phyloP scores from a whole-genome alignment of 1,139 yeast species.

The Yarrowia galli region DNA sequence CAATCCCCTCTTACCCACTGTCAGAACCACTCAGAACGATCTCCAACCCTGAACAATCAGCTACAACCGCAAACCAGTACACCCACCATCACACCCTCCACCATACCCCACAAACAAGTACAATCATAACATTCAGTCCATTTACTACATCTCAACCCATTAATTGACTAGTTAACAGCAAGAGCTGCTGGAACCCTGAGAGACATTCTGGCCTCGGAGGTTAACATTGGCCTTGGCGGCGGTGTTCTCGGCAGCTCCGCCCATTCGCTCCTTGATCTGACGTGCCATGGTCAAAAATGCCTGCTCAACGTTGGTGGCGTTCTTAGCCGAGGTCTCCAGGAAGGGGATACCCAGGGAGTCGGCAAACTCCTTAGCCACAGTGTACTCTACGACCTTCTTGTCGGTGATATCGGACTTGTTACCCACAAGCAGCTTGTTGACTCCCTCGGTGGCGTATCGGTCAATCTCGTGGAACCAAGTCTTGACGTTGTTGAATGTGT shows the following conservation, averaged over 20 bases:
- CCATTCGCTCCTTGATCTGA: conserved; percentile 96
- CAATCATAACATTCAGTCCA: conserved; percentile 40
- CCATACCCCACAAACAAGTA: not conserved
- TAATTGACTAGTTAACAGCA: conserved; percentile 66
- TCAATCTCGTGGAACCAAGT: conserved; percentile 99
- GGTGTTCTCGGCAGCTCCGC: conserved; percentile 64
- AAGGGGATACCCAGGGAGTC: conserved; percentile 95
- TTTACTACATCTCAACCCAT: conserved; percentile 40
- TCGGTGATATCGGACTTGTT: conserved; percentile 95
- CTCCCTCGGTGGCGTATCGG: conserved; percentile 97
- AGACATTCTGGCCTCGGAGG: conserved; percentile 87
- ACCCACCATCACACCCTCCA: no score
- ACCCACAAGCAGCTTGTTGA: conserved; percentile 93
- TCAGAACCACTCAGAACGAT: no score
- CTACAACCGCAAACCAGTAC: no score
- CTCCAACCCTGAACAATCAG: no score
- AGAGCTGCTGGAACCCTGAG: conserved; percentile 64
- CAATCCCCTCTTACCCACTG: no score
- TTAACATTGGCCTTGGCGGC: conserved; percentile 74
- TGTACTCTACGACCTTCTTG: conserved; percentile 93
- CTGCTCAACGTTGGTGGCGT: conserved; percentile 96
- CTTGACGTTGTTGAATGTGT: conserved; percentile 94
- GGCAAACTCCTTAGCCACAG: conserved; percentile 97
- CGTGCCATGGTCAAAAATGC: conserved; percentile 99
- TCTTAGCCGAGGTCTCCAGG: conserved; percentile 95